Percentiles rank a stretch among this genome's conserved stretches.
phyloP scores from a whole-genome alignment of 768 basidiomycete genomes.

The Collybia sp. region DNA sequence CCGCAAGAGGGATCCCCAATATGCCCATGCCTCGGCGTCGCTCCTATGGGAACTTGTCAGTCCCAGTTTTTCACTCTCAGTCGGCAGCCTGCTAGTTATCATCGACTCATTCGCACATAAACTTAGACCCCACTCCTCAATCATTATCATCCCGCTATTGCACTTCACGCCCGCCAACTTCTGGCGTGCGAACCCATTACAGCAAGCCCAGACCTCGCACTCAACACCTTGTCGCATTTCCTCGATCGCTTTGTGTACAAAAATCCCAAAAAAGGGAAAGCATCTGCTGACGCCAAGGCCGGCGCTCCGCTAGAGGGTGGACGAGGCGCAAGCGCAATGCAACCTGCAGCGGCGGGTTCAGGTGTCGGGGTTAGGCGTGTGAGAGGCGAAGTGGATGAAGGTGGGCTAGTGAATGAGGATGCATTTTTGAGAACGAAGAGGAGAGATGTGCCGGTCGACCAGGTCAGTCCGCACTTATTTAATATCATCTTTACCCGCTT shows the following conservation, averaged over 20 bases:
- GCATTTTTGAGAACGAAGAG: slow-evolving; percentile 65
- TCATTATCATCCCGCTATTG: slow-evolving; percentile 90
- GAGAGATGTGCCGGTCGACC: slow-evolving; percentile 81
- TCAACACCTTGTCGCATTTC: slow-evolving; percentile 93
- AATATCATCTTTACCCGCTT: neutral
- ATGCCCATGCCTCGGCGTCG: slow-evolving; percentile 70
- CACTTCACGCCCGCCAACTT: slow-evolving; percentile 82
- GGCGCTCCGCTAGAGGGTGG: slow-evolving; percentile 24
- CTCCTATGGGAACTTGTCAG: slow-evolving; percentile 90
- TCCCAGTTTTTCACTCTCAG: slow-evolving; percentile 1
- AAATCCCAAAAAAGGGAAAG: slow-evolving; percentile 74
- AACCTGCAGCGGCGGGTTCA: slow-evolving; percentile 73
- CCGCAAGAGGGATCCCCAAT: slow-evolving; percentile 86
- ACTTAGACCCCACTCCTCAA: slow-evolving; percentile 67
- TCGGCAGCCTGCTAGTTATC: neutral
- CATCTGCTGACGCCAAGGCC: slow-evolving; percentile 19
- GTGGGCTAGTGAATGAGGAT: slow-evolving; percentile 64
- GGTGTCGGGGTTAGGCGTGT: slow-evolving; percentile 70
- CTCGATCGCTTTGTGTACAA: slow-evolving; percentile 96
- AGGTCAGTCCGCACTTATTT: slow-evolving; percentile 40
- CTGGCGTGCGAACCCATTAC: slow-evolving; percentile 70
- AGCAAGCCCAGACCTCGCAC: slow-evolving; percentile 80
- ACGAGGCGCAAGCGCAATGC: slow-evolving; percentile 91
- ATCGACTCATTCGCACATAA: no score
- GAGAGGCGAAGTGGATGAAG: slow-evolving; percentile 48